Conservation (phyloP, 352 stramenopile genomes). For the Phytophthora citrophthora region DNA sequence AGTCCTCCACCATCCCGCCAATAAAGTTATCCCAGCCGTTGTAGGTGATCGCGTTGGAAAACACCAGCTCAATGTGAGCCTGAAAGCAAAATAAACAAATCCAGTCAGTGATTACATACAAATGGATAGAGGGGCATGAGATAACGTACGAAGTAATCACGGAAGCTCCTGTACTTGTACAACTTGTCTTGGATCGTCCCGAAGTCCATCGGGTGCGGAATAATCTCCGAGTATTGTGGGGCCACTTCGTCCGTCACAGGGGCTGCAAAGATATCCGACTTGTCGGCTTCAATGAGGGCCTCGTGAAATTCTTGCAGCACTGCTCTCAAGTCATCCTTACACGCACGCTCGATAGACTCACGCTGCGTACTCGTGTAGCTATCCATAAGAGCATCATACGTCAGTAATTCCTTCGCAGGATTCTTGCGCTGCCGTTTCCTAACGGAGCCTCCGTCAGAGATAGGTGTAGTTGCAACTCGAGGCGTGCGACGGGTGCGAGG, state of each 20-base stretch:
- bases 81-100: constrained; percentile 27
- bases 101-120: constrained; percentile 12
- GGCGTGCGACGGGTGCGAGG: constrained; percentile 33
- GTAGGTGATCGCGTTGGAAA: constrained; percentile 84
- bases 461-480: constrained; percentile 28
- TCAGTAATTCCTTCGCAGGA: constrained; percentile 44
- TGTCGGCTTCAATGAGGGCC: constrained; percentile 75
- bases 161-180: constrained; percentile 68
- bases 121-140: background rate
- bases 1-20: constrained; percentile 61
- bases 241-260: constrained; percentile 92
- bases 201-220: constrained; percentile 94
- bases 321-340: constrained; percentile 56
- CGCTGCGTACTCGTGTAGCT: constrained; percentile 61
- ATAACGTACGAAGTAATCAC: constrained; percentile 79
- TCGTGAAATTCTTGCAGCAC: constrained; percentile 80
- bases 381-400: constrained; percentile 51
- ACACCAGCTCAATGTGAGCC: constrained; percentile 76
- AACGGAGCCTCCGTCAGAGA: constrained; percentile 5
- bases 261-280: constrained; percentile 83
- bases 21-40: constrained; percentile 73
- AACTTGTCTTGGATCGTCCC: constrained; percentile 92
- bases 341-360: constrained; percentile 59
- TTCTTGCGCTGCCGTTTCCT: constrained; percentile 57
- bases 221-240: constrained; percentile 92